Evolutionary conservation across 805 yeast species (phyloP), one percentile per base, ranked within the genome.

Genomic region (Kodamaea nitidulidarum): DNA sequence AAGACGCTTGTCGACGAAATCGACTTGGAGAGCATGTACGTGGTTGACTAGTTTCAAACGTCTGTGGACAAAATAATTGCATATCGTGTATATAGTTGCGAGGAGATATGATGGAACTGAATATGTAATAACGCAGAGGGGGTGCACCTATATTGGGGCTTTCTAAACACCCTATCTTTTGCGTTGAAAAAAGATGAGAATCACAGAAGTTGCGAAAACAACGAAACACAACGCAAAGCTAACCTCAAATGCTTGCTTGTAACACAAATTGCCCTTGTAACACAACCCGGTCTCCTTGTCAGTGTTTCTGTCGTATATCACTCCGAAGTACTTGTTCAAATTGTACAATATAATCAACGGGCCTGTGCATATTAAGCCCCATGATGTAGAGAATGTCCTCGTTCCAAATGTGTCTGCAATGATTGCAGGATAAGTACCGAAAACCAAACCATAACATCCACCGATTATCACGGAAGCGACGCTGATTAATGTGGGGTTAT

Each of bases 341-440:
- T 67, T 36, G 48, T 75, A 76, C 29, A 84, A 71, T 0, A 75
- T 63, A 3, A 76, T 32, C 15, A 82, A 60, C 1, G 88, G 87
- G 6, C 90, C 90, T 0, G 88, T 79, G 16, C 88, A 81, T 11
- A 78, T 60, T 29, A 84, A 60, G 0, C 91, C 88, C 91, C 93
- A 84, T 1, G 81, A 70, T 0, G 90, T 81, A 15, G 88, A 78
- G 55, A 82, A 84, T 0, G 78, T 73, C 5, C 61, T 67, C 0
- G 85, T 73, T 2, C 90, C 90, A 61, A 82, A 83, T 10, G 69
- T 63, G 46, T 84, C 95, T 0, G 88, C 88, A 20, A 83, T 70
- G 2, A 82, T 70, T 1, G 90, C 83, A 3, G 95, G 95, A 54
- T 80, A 80, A 0, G 82, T 75, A 0, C 91, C 91, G 61, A 80